Evolutionary conservation across 2,329 filamentous ascomycete genomes (phyloP), one percentile per base, ranked within the genome.

Genomic region (Decorospora gaudefroyi): DNA sequence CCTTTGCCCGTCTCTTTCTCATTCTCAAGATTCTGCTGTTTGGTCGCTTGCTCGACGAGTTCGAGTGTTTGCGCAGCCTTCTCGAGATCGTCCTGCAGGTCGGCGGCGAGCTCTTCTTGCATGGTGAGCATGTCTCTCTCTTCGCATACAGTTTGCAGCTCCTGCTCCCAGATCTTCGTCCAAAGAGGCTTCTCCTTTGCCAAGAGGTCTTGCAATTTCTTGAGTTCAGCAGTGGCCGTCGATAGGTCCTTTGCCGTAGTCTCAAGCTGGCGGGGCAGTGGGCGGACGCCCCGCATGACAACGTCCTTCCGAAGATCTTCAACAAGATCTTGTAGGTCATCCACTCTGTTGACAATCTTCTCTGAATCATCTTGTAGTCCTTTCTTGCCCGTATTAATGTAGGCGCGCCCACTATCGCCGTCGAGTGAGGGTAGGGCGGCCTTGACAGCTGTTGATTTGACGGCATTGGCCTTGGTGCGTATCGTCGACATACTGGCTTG

Each of bases 91-190:
- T 96, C 91, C 63, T 93, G 85, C 52, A 99, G 74, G 74, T 99
- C 93, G 30, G 91, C 84, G 54, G 92, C 86, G 51, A 99, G 81
- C 61, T 97, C 93, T 74, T 99, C 93, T 77, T 96, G 92, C 78
- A 97, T 87, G 35, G 90, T 93, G 58, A 99, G 82, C 71, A 96
- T 85, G 65, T 97, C 92, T 56, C 91, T 85, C 64, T 96, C 93
- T 68, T 95, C 90, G 73, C 93, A 97, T 2, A 99, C 92, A 38
- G 92, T 86, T 70, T 97, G 90, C 31, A 99, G 78, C 70, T 97
- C 91, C 73, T 95, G 91, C 80, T 97, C 92, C 93, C 93, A 99
- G 54, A 97, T 95, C 81, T 96, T 96, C 41, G 90, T 96, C 92
- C 93, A 99, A 45, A 96, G 78, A 0, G 93, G 93, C 71, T 96